Percentiles rank a stretch among this genome's conserved stretches.
Conservation (phyloP, 1,284 basidiomycete species). For the Cutaneotrichosporon sp. region DNA sequence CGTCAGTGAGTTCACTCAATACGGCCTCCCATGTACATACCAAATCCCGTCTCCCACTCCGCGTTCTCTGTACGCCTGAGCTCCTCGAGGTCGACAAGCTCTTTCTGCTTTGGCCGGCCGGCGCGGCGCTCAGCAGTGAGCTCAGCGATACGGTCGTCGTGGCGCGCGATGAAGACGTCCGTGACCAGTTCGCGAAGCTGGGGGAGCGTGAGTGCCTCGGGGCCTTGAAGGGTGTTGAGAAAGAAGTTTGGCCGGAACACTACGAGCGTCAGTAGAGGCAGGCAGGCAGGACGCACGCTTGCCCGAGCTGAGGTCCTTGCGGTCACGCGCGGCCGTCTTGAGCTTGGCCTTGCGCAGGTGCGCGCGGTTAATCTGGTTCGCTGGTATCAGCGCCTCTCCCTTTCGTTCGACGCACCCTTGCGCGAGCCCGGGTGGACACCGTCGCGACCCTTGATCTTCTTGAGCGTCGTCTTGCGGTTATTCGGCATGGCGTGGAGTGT, state of each 20-base stretch:
- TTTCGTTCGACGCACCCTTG: constrained; percentile 30
- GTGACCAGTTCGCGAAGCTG: constrained; percentile 64
- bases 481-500: constrained; percentile 32
- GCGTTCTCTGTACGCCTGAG: constrained; percentile 62
- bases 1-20: constrained; percentile 1
- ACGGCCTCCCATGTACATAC: constrained; percentile 54
- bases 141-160: constrained; percentile 62
- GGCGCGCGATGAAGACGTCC: constrained; percentile 67
- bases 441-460: constrained; percentile 48
- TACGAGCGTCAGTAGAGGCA: constrained; percentile 21
- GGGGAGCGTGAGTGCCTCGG: constrained; percentile 59
- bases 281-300: constrained; percentile 27
- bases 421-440: constrained; percentile 46
- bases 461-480: constrained; percentile 45
- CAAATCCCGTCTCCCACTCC: constrained; percentile 74
- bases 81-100: constrained; percentile 68
- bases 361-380: constrained; percentile 67
- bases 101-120: constrained; percentile 69
- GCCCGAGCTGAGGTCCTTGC: constrained; percentile 49
- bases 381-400: constrained; percentile 38
- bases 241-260: constrained; percentile 76
- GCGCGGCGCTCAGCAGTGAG: constrained; percentile 63
- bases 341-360: constrained; percentile 68
- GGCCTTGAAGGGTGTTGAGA: constrained; percentile 59
- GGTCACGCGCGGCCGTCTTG: constrained; percentile 51